Conservation (phyloP, 73 alveolate species). For the Paraurostyla sp. region DNA sequence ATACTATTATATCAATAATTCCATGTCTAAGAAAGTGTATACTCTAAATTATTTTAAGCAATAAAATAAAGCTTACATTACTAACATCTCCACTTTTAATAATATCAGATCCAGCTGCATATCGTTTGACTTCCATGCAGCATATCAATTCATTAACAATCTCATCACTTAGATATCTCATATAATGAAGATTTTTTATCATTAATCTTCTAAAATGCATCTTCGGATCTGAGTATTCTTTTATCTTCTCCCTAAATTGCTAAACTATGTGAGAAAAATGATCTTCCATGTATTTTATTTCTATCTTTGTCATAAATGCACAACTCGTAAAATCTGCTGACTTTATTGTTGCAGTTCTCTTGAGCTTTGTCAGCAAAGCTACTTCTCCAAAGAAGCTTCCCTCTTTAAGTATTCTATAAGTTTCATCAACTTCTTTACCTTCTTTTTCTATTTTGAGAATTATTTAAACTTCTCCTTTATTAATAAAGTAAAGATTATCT, state of each 20-base stretch:
- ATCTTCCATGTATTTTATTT: constrained; percentile 19
- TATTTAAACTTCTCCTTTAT: constrained; percentile 64
- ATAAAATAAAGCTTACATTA: constrained; percentile 32
- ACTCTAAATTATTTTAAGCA: not conserved
- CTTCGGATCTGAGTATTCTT: constrained; percentile 60
- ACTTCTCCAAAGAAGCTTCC: constrained; percentile 75
- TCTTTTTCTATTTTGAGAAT: not conserved
- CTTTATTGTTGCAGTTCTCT: constrained; percentile 67
- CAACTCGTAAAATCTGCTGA: constrained; percentile 62
- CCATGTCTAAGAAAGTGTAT: constrained; percentile 64
- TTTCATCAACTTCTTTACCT: not conserved
- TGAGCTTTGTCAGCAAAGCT: constrained; percentile 59
- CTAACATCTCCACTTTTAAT: constrained; percentile 69
- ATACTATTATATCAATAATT: constrained; percentile 49
- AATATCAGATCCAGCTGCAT: constrained; percentile 55
- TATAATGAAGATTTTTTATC: constrained; percentile 59
- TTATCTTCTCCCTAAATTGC: constrained; percentile 42
- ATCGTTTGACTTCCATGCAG: constrained; percentile 65
- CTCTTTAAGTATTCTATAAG: not conserved
- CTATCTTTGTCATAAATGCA: constrained; percentile 60
- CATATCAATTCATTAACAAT: constrained; percentile 59
- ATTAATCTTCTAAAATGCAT: constrained; percentile 70
- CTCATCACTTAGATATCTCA: constrained; percentile 57
- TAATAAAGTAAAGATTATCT: constrained; percentile 60
- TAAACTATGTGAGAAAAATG: constrained; percentile 67